These are phyloP conservation scores for Phyllosticta citrichinensis DNA, from an alignment of 2,329 filamentous ascomycete species.

Conservation along the genomic window DNA sequence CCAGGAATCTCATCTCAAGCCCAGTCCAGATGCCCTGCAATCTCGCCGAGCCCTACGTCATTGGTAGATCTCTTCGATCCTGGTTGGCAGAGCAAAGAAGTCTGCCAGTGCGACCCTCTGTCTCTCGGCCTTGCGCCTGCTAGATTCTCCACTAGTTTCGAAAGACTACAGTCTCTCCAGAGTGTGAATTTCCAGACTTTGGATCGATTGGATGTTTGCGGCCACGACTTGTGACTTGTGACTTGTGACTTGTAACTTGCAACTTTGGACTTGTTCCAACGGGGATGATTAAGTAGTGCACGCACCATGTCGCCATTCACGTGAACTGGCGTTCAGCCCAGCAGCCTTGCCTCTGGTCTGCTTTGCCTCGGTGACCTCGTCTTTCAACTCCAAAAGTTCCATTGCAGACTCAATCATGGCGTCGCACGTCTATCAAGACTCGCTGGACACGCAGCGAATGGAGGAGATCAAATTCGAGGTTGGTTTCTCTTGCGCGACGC, in stretches of 20 bases:
- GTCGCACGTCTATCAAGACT: not conserved
- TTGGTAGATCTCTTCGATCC: not conserved
- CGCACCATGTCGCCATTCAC: too few relatives aligned
- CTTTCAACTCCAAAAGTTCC: not conserved
- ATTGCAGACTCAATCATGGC: not conserved
- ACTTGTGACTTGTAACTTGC: too few relatives aligned
- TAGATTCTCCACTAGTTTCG: too few relatives aligned
- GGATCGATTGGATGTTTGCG: too few relatives aligned
- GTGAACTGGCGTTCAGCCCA: too few relatives aligned
- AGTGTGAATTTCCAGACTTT: too few relatives aligned
- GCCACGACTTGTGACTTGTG: too few relatives aligned
- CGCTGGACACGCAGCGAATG: constrained; percentile 5
- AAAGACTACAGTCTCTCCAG: too few relatives aligned
- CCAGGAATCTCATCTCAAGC: not conserved
- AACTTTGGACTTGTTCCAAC: too few relatives aligned
- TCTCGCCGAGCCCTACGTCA: not conserved
- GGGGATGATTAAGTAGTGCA: too few relatives aligned
- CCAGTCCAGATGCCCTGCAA: not conserved
- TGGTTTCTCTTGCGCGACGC: not conserved
- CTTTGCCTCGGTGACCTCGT: not conserved
- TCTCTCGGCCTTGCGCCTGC: too few relatives aligned
- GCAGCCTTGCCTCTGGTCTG: not conserved
- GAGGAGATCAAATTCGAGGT: constrained; percentile 7
- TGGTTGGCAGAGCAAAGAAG: not conserved
- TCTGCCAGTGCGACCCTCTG: not conserved